phyloP scores from a whole-genome alignment of 2,329 filamentous ascomycete species.

The Diaporthe caulivora region DNA sequence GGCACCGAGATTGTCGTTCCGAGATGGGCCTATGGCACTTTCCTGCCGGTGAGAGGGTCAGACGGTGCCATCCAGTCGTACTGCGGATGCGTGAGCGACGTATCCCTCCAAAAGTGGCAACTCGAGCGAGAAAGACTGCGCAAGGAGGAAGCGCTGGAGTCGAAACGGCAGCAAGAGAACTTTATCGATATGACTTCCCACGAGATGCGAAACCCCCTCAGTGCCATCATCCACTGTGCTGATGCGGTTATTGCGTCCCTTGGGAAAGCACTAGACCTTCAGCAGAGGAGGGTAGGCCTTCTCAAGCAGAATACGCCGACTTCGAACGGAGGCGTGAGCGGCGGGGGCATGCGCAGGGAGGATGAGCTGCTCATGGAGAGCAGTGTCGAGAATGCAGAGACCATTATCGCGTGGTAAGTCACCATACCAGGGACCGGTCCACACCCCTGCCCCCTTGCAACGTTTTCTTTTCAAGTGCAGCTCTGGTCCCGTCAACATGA shows the following conservation, averaged over 20 bases:
- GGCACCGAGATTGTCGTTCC: slow-evolving; percentile 58
- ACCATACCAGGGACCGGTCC: not conserved
- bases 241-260: slow-evolving; percentile 74
- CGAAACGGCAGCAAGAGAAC: slow-evolving; percentile 79
- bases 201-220: slow-evolving; percentile 80
- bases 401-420: slow-evolving; percentile 74
- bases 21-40: slow-evolving; percentile 62
- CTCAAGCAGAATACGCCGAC: slow-evolving; percentile 47
- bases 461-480: not conserved
- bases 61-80: slow-evolving; percentile 62
- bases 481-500: not conserved
- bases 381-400: slow-evolving; percentile 80
- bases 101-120: slow-evolving; percentile 64
- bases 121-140: slow-evolving; percentile 61
- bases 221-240: slow-evolving; percentile 79
- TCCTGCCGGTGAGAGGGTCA: slow-evolving; percentile 62
- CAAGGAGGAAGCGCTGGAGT: slow-evolving; percentile 69
- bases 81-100: slow-evolving; percentile 63
- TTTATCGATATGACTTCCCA: slow-evolving; percentile 84
- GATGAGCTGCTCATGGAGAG: slow-evolving; percentile 61
- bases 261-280: slow-evolving; percentile 56
- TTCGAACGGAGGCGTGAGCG: slow-evolving; percentile 36
- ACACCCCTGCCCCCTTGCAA: not conserved
- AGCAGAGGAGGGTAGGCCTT: slow-evolving; percentile 28
- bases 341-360: slow-evolving; percentile 43